Base-by-base conservation (phyloP, 2,329 filamentous ascomycete species). In the Zymoseptoria pseudotritici region DNA sequence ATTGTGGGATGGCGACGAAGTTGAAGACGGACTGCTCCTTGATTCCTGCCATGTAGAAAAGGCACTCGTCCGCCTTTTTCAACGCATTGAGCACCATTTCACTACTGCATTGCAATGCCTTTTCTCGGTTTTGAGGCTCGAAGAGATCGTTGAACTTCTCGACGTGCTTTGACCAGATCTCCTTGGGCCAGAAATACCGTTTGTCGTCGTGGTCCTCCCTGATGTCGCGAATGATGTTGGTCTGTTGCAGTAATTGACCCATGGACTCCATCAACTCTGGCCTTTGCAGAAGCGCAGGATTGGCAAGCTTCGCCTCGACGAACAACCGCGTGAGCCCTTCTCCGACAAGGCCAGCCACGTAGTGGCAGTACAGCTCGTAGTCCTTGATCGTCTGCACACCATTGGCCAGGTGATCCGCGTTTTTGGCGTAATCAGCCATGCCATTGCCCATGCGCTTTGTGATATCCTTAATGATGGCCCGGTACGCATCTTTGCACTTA, bases 11-110 rank as follows among this genome's bases (percentile, higher is more conserved):
- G 59, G 93, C 93, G 54, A 91, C 91, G 75, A 99, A 99, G 82
- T 99, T 99, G 85, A 99, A 99, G 24, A 96, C 91, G 72, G 91
- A 96, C 79, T 99, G 94, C 72, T 99, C 94, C 66, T 88, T 87
- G 65, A 99, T 85, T 53, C 90, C 94, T 4, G 93, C 93, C 79
- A 99, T 91, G 78, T 97, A 99, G 80, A 92, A 97, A n/a, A 99
- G 78, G 73, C 93, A 97, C 72, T 97, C 91, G 65, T 97, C 91
- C 4, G 84, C 88, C 67, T 96, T 89, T 71, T 86, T 86, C 51
- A 99, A 81, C 4, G 93, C 90, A 69, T 94, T 91, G 61, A 97
- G 81, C 6, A 97, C 86, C 92, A 99, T 96, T 71, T 97, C 91
- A 1, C 93, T 96, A 68, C 87, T 87, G 78, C 90, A 95, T 69